phyloP scores from a whole-genome alignment of 2,329 filamentous ascomycete species.

The Fusarium avenaceum region DNA sequence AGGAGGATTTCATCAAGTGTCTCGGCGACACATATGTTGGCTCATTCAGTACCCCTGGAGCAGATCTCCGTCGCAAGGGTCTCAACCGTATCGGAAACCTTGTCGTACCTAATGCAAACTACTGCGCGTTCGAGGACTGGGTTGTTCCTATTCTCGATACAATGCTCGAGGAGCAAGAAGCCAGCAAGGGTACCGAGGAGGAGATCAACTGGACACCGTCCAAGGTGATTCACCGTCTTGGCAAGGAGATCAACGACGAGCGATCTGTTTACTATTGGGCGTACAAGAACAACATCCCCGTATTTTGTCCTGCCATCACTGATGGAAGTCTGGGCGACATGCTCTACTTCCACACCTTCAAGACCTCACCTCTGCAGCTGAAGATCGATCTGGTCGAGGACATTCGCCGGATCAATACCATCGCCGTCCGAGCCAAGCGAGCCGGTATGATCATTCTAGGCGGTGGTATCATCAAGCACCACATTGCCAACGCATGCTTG shows the following conservation, averaged over 20 bases:
- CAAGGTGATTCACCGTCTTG: slow-evolving; percentile 89
- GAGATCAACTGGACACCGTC: slow-evolving; percentile 92
- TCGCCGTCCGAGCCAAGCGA: slow-evolving; percentile 87
- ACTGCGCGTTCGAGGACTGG: slow-evolving; percentile 99
- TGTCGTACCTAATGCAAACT: slow-evolving; percentile 93
- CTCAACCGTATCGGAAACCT: slow-evolving; percentile 97
- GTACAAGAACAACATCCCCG: slow-evolving; percentile 94
- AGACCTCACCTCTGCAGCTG: slow-evolving; percentile 83
- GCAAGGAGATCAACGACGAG: slow-evolving; percentile 94
- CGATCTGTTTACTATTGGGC: slow-evolving; percentile 97
- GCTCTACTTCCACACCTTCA: slow-evolving; percentile 99
- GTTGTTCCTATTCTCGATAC: slow-evolving; percentile 92
- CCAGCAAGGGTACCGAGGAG: slow-evolving; percentile 75
- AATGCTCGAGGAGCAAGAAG: slow-evolving; percentile 95
- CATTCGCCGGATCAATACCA: slow-evolving; percentile 91
- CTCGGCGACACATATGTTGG: slow-evolving; percentile 94
- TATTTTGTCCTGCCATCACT: slow-evolving; percentile 96
- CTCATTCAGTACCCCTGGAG: slow-evolving; percentile 82
- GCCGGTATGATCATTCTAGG: slow-evolving; percentile 96
- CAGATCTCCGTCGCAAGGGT: slow-evolving; percentile 83
- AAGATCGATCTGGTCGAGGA: slow-evolving; percentile 94
- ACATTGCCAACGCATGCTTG: slow-evolving; percentile 96
- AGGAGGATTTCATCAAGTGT: slow-evolving; percentile 99
- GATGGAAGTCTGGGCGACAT: slow-evolving; percentile 97
- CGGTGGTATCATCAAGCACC: slow-evolving; percentile 96